These are phyloP conservation scores for Spinacia oleracea DNA, from an alignment of 179 eudicot species.

Conservation along the genomic window DNA sequence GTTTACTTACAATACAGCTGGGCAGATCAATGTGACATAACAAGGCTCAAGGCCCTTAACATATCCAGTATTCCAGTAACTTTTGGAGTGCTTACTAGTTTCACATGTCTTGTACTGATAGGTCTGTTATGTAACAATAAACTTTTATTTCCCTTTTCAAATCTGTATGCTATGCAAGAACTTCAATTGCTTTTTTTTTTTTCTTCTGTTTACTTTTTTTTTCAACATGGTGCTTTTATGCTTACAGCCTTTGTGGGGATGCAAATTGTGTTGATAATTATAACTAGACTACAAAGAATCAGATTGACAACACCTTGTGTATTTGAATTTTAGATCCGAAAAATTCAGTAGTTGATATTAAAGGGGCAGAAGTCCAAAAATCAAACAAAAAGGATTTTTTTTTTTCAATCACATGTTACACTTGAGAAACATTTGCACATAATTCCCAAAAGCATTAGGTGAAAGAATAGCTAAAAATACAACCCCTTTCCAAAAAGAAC, in stretches of 20 bases:
- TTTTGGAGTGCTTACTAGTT: conserved; percentile 1
- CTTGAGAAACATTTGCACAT: background rate
- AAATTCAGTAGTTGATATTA: too few relatives aligned
- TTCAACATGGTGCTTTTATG: background rate
- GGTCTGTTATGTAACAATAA: background rate
- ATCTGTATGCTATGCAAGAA: background rate
- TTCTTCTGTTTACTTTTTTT: background rate
- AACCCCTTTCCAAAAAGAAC: background rate
- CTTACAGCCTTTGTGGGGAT: background rate
- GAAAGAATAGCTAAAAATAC: background rate
- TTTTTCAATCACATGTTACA: background rate
- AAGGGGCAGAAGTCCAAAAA: background rate
- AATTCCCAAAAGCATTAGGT: background rate
- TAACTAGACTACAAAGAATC: background rate
- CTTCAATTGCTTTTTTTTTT: background rate
- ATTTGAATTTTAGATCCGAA: too few relatives aligned
- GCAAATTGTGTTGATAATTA: background rate
- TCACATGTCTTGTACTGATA: background rate
- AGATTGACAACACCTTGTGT: background rate
- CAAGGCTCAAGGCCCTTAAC: background rate
- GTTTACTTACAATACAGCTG: background rate
- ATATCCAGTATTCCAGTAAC: background rate
- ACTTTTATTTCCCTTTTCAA: background rate
- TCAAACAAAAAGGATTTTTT: background rate
- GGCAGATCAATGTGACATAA: background rate